Base-by-base conservation (phyloP, 768 basidiomycete species). In the Filobasidium floriforme region DNA sequence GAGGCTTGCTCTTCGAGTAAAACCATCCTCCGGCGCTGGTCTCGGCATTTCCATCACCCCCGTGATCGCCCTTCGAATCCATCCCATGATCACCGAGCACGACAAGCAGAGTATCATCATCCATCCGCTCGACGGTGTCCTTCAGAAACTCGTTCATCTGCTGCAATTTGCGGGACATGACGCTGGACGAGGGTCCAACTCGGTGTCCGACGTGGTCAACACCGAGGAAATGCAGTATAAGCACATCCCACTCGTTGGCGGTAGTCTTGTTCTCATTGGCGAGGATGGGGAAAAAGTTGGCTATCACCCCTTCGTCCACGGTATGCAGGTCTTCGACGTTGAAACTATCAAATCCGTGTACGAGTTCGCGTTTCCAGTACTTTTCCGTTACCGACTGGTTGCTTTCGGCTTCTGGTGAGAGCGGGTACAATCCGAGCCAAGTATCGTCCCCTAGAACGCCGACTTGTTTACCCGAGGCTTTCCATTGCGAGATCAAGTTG, bases 371-470 rank as follows among this genome's bases (percentile, higher is more conserved):
- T 28, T 57, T 57, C 32, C 59, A 37, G 37, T 60, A 60, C 40
- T 60, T 60, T 32, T 57, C 54, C 6, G 14, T 12, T 15, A 14
- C 12, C 5, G 22, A 12, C 19, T 15, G 24, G 7, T 28, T n/a
- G 0, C 88, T 82, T 82, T 89, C 85, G 72, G 89, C 86, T 26
- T 57, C 22, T 26, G 54, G 7, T 70, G 85, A 80, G 61, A 84
- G 80, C 0, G 93, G 90, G 74, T 92, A 99, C 14, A 93, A 84
- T 0, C 87, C 84, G 78, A 89, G 85, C 96, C 96, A 99, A 0
- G 96, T 99, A 76, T 98, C 92, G 73, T 98, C 94, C 0, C 96
- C 94, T 86, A 90, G 90, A 76, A 97, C 88, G 0, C 88, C 90
- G 61, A 90, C 79, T 84, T 89, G 81, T 66, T 78, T 81, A 26